These are phyloP conservation scores for Sporisorium graminicola DNA, from an alignment of 1,284 basidiomycete genomes.

Conservation along the genomic window DNA sequence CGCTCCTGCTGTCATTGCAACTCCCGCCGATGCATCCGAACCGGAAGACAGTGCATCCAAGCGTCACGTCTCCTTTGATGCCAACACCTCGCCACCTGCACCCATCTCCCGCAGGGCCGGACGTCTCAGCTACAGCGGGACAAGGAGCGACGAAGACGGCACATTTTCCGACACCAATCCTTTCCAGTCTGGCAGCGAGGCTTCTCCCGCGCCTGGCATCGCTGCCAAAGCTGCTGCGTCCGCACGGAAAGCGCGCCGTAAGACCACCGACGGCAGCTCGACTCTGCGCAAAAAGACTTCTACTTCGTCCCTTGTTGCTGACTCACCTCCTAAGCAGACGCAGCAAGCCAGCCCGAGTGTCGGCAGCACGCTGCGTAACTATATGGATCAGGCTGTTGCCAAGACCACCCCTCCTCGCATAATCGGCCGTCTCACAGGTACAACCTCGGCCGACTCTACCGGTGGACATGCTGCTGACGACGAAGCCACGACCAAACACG, in stretches of 20 bases:
- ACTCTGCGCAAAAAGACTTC: constrained; percentile 39
- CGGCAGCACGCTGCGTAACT: constrained; percentile 33
- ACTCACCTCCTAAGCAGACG: constrained; percentile 14
- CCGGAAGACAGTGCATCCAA: constrained; percentile 72
- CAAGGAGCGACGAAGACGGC: constrained; percentile 56
- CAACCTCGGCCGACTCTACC: constrained; percentile 22
- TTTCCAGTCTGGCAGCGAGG: constrained; percentile 73
- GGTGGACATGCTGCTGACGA: constrained; percentile 34
- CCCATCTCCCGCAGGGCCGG: constrained; percentile 16
- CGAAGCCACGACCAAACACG: constrained; percentile 6
- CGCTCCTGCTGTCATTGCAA: constrained; percentile 18
- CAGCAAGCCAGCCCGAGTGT: constrained; percentile 13
- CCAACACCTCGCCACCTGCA: constrained; percentile 12
- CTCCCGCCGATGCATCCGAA: constrained; percentile 70
- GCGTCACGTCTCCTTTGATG: constrained; percentile 29
- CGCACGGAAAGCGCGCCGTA: constrained; percentile 31
- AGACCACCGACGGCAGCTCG: constrained; percentile 36
- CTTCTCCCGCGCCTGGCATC: constrained; percentile 58
- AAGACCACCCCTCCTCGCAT: constrained; percentile 48
- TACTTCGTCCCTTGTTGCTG: constrained; percentile 2
- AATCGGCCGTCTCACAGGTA: constrained; percentile 27
- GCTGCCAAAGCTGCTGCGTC: constrained; percentile 46
- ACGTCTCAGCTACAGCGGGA: constrained; percentile 41
- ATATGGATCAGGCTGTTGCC: constrained; percentile 54
- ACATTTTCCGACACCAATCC: constrained; percentile 74